These are phyloP conservation scores for Alnus rubra DNA, from an alignment of 306 rosid species.

Conservation along the genomic window DNA sequence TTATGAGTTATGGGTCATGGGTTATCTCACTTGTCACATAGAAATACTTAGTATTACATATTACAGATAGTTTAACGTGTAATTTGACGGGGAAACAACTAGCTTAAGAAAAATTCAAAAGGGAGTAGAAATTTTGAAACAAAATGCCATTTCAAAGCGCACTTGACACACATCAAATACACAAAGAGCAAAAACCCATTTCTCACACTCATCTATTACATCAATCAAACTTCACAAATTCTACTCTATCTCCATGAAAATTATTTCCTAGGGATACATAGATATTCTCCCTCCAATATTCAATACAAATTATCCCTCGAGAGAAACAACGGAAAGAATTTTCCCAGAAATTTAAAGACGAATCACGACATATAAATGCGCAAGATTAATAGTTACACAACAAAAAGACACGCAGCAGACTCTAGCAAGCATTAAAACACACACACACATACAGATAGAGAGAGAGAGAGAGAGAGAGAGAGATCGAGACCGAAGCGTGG, in stretches of 20 bases:
- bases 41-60: not conserved
- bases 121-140: not conserved
- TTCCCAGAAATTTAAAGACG: too few species aligned
- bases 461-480: too few species aligned
- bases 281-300: not conserved
- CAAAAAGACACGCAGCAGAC: too few species aligned
- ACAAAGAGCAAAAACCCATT: not conserved
- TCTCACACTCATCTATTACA: not conserved
- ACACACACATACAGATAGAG: not conserved
- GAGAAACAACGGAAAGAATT: not conserved
- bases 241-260: not conserved
- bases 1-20: too few species aligned
- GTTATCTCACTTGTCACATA: not conserved
- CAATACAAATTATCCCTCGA: not conserved
- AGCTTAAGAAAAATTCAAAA: not conserved
- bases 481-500: slow-evolving; percentile 38
- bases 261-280: not conserved
- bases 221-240: not conserved
- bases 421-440: not conserved
- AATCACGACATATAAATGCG: too few species aligned
- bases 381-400: too few species aligned
- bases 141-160: not conserved
- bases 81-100: not conserved
- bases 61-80: not conserved
- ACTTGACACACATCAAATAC: not conserved